Conservation (phyloP, 2,329 filamentous ascomycete species). For the Calonectria pseudoturangicola region DNA sequence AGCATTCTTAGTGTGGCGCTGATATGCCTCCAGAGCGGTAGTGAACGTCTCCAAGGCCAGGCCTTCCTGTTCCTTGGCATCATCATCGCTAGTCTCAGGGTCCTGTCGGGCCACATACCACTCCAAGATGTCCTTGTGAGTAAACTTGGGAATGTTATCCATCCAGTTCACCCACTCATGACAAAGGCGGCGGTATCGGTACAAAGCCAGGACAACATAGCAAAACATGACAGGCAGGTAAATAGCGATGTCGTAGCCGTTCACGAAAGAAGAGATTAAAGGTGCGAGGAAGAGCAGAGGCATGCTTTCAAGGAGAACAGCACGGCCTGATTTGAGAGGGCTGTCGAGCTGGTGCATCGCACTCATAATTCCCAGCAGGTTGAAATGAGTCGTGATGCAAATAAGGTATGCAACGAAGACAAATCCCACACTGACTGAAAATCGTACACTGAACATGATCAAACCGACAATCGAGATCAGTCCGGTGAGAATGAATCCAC, state of each 20-base stretch:
- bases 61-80: conserved; percentile 26
- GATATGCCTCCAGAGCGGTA: conserved; percentile 30
- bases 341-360: conserved; percentile 45
- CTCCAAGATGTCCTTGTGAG: conserved; percentile 40
- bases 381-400: conserved; percentile 46
- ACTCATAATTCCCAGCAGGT: conserved; percentile 46
- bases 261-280: conserved; percentile 42
- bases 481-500: conserved; percentile 42
- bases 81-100: conserved; percentile 21
- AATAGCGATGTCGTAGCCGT: conserved; percentile 43
- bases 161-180: conserved; percentile 47
- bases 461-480: conserved; percentile 36
- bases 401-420: conserved; percentile 44
- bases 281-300: conserved; percentile 43
- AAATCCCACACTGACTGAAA: conserved; percentile 39
- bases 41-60: conserved; percentile 35
- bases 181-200: conserved; percentile 41
- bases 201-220: conserved; percentile 36
- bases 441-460: conserved; percentile 40
- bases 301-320: conserved; percentile 40
- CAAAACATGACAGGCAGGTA: conserved; percentile 44
- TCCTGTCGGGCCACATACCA: conserved; percentile 38
- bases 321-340: conserved; percentile 41
- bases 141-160: conserved; percentile 44
- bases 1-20: conserved; percentile 37